Percentiles rank a stretch among this genome's conserved stretches.
These are phyloP conservation scores for Ceratobasidium sp. DNA, from an alignment of 1,284 basidiomycete genomes.

Conservation along the genomic window DNA sequence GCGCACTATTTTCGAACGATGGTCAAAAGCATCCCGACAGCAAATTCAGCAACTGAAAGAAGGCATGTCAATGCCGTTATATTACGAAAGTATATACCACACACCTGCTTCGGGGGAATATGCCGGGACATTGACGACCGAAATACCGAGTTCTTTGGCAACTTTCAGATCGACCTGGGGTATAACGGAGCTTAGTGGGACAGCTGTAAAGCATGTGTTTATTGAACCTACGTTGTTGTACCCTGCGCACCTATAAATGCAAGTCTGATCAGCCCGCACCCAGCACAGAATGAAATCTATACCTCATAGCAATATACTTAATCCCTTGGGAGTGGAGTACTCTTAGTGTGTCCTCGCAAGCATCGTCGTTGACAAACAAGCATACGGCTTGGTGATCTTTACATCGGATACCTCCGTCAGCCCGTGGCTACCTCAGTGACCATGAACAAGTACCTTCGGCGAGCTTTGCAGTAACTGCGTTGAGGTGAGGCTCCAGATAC, in stretches of 20 bases:
- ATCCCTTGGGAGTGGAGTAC: conserved; percentile 44
- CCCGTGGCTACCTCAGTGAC: neutral
- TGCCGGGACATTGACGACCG: conserved; percentile 46
- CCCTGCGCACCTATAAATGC: conserved; percentile 44
- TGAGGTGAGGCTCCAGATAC: conserved; percentile 44
- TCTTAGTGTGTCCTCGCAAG: conserved; percentile 43
- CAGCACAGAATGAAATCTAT: conserved; percentile 20
- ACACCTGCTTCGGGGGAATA: conserved; percentile 47
- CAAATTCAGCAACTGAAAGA: conserved; percentile 46
- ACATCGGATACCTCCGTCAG: neutral
- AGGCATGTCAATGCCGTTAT: conserved; percentile 6
- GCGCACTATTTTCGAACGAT: conserved; percentile 47
- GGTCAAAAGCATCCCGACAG: conserved; percentile 47
- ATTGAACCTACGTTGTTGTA: conserved; percentile 42
- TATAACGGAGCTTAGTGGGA: neutral
- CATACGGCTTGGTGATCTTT: conserved; percentile 46
- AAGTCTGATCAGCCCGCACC: neutral
- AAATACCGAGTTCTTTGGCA: conserved; percentile 45
- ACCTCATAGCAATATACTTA: conserved; percentile 46
- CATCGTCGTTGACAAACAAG: conserved; percentile 48
- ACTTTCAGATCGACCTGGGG: conserved; percentile 46
- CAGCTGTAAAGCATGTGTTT: neutral
- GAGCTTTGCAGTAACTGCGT: conserved; percentile 43
- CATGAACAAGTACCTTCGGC: conserved; percentile 21
- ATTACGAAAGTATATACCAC: neutral